Percentiles rank a stretch among this genome's conserved stretches.
phyloP scores from a whole-genome alignment of 192 early-diverging fungal species.

The Pilobolus umbonatus region DNA sequence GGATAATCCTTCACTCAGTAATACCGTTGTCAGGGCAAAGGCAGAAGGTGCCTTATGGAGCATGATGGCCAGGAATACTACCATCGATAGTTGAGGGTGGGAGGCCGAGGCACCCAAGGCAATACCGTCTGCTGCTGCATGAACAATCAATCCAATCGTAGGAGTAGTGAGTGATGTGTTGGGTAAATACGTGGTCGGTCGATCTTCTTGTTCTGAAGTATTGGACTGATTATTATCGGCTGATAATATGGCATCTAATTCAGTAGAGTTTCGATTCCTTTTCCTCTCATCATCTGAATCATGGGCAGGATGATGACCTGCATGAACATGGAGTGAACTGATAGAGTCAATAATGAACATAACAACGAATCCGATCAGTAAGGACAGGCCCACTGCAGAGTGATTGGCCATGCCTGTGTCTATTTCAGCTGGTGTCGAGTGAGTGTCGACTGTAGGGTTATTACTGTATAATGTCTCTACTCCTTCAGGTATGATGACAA shows the following conservation, averaged over 20 bases:
- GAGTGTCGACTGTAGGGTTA: neutral
- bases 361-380: conserved; percentile 77
- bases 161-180: conserved; percentile 42
- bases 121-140: conserved; percentile 93
- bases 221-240: neutral
- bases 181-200: conserved; percentile 13
- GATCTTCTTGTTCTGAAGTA: neutral
- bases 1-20: conserved; percentile 70
- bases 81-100: conserved; percentile 53
- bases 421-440: neutral
- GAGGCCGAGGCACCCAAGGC: conserved; percentile 86
- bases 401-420: conserved; percentile 32
- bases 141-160: conserved; percentile 92
- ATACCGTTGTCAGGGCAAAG: conserved; percentile 84
- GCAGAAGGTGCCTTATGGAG: conserved; percentile 95
- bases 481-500: conserved; percentile 95
- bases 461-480: conserved; percentile 76
- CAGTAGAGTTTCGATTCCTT: neutral
- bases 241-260: neutral
- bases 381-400: conserved; percentile 71
- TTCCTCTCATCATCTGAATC: neutral
- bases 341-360: conserved; percentile 89
- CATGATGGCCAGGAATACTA: conserved; percentile 94
- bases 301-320: neutral
- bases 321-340: conserved; percentile 37